Conservation (phyloP, 768 basidiomycete species). For the Auricularia sp. region DNA sequence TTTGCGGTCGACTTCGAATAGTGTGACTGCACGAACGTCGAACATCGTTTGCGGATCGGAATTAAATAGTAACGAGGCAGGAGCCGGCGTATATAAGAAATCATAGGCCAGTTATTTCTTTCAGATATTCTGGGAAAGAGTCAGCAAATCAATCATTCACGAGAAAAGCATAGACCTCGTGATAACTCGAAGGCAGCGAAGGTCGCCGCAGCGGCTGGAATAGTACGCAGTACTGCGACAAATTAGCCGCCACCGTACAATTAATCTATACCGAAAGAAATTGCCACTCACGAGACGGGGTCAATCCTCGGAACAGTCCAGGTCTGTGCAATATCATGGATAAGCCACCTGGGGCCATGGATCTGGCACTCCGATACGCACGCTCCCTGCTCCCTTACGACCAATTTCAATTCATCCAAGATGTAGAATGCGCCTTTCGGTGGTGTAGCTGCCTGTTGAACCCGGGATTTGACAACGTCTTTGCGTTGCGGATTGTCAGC, state of each 20-base stretch:
- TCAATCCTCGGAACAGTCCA: slow-evolving; percentile 64
- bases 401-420: slow-evolving; percentile 48
- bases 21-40: too few relatives aligned
- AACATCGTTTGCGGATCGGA: too few relatives aligned
- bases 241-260: background rate
- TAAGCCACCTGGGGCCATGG: too few relatives aligned
- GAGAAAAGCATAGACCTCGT: slow-evolving; percentile 22
- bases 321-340: slow-evolving; percentile 22
- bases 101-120: too few relatives aligned
- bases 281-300: slow-evolving; percentile 56
- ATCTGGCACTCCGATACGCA: slow-evolving; percentile 28
- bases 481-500: background rate
- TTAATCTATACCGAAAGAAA: too few relatives aligned
- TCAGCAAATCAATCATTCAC: too few relatives aligned
- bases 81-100: too few relatives aligned
- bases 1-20: too few relatives aligned
- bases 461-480: slow-evolving; percentile 88
- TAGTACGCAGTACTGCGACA: slow-evolving; percentile 57
- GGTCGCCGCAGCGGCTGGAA: slow-evolving; percentile 84
- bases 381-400: slow-evolving; percentile 66
- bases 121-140: too few relatives aligned
- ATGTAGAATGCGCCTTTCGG: slow-evolving; percentile 74
- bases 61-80: too few relatives aligned
- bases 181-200: slow-evolving; percentile 85
- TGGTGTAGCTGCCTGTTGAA: slow-evolving; percentile 69